Evolutionary conservation across 2,329 filamentous ascomycete genomes (phyloP).

Genomic region (Rhytidhysteron rufulum): DNA sequence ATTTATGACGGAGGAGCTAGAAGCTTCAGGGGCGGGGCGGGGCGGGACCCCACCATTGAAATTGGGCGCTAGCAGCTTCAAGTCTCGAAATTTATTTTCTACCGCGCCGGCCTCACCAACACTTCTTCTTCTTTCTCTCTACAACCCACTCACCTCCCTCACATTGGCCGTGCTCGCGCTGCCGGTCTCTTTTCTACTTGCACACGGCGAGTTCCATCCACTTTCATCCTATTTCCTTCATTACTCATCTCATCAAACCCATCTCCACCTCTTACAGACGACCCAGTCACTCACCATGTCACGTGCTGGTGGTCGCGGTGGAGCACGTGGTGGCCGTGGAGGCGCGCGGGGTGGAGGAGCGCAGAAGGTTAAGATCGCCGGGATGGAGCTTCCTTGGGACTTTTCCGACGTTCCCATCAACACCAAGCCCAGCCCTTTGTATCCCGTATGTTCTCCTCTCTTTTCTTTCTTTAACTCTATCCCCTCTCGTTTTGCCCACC

Average conservation of each 20-base stretch:
- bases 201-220: too few relatives aligned
- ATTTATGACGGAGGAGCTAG: background rate
- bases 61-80: background rate
- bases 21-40: background rate
- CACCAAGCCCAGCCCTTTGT: constrained; percentile 37
- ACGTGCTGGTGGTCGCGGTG: constrained; percentile 24
- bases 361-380: constrained; percentile 36
- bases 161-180: background rate
- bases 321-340: constrained; percentile 21
- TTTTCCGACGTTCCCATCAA: constrained; percentile 35
- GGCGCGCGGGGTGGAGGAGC: constrained; percentile 27
- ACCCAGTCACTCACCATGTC: constrained; percentile 25
- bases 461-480: background rate
- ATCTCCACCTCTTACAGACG: too few relatives aligned
- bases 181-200: background rate
- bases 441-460: constrained; percentile 30
- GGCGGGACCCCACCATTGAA: constrained; percentile 1
- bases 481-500: background rate
- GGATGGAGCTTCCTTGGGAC: constrained; percentile 41
- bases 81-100: background rate
- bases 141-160: too few relatives aligned
- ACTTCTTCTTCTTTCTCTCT: background rate
- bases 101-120: background rate
- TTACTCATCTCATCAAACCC: too few relatives aligned
- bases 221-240: too few relatives aligned